Evolutionary conservation across 257 asterid genomes (phyloP), one percentile per base, ranked within the genome.

Genomic region (Cinchona pubescens): DNA sequence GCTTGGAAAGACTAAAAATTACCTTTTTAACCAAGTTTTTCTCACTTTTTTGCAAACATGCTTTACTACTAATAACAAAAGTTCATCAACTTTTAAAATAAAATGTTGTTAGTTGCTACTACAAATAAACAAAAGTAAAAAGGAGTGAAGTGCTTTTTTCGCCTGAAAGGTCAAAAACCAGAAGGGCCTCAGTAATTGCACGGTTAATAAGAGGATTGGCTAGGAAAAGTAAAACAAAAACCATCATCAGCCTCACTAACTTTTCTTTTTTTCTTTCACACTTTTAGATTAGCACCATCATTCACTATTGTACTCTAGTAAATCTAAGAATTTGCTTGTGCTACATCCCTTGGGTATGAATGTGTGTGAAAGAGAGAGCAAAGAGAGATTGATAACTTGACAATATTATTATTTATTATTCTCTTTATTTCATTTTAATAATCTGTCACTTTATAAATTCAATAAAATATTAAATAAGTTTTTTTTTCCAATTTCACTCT

Each of bases 201-300:
- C 86, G 73, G 84, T 74, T 86, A 78, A 59, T 63, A 63, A 66
- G 80, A 61, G 19, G 46, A 46, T 79, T 80, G 82, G 85, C 79
- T 79, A 83, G 62, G 78, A 86, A 88, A 88, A 84, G 89, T 77
- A 38, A 82, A 82, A 83, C 75, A 77, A 70, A 78, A 81, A 67
- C 76, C 69, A 88, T 87, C 79, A 90, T 87, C 83, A 82, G 75
- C 77, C 87, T 85, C 83, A 76, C 80, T 81, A 69, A 77, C 84
- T 81, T 75, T 76, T 79, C 76, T 71, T 71, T 78, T 8, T 2
- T 78, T 2, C 35, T 63, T 43, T 64, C 45, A 0, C 65, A 71
- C 81, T 79, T 73, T 82, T 71, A 43, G 67, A 38, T 72, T 56
- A 69, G 70, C 87, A 86, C 72, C 85, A 86, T 85, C 75, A 85